Evolutionary conservation across 495 filamentous ascomycete genomes (phyloP).

Genomic region (Penicillium longicatenatum): DNA sequence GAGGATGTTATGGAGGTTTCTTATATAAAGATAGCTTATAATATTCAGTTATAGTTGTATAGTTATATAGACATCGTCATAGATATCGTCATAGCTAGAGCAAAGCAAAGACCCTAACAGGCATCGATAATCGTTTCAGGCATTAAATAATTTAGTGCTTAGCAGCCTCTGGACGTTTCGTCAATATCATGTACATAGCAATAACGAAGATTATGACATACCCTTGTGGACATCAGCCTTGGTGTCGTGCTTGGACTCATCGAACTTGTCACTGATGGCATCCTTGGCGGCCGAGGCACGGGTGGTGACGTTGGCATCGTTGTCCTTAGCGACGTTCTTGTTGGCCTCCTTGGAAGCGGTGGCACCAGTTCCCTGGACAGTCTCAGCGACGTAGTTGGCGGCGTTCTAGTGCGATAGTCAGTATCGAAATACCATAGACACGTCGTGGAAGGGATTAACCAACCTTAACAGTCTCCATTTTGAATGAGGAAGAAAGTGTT

Average conservation of each 20-base stretch:
- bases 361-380: slow-evolving; percentile 1
- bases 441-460: not conserved
- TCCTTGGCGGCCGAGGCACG: slow-evolving; percentile 6
- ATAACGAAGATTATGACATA: not conserved
- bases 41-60: too few species aligned
- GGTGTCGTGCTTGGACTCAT: slow-evolving; percentile 5
- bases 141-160: slow-evolving; percentile 4
- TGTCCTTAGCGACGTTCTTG: slow-evolving; percentile 16
- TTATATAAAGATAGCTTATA: too few species aligned
- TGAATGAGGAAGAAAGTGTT: not conserved
- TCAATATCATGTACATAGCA: not conserved
- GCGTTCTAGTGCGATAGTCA: slow-evolving; percentile 7
- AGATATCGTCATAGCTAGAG: not conserved
- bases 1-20: too few species aligned
- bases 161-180: slow-evolving; percentile 6
- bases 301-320: slow-evolving; percentile 5
- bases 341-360: slow-evolving; percentile 14
- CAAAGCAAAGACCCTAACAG: not conserved
- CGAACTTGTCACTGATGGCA: slow-evolving; percentile 2
- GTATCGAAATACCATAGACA: too few species aligned
- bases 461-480: slow-evolving; percentile 12
- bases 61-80: not conserved
- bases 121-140: not conserved
- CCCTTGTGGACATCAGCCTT: slow-evolving; percentile 13
- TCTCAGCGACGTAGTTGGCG: slow-evolving; percentile 15